phyloP scores from a whole-genome alignment of 2,329 filamentous ascomycete species.

The Aspergillus awamori region DNA sequence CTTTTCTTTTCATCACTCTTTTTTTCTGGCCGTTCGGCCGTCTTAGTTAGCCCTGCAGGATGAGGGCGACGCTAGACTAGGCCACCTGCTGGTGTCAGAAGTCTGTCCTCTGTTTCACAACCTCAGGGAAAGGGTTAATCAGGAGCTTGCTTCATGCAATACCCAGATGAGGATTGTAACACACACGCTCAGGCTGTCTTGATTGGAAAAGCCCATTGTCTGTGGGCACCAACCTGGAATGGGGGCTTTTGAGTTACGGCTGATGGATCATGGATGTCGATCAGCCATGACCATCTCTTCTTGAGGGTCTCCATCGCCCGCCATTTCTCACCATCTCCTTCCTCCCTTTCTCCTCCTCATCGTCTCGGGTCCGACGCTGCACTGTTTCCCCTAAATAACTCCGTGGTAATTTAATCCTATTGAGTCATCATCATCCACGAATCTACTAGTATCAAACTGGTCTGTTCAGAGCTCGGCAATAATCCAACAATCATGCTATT shows the following conservation, averaged over 20 bases:
- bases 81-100: background rate
- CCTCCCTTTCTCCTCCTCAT: too few species aligned
- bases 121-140: background rate
- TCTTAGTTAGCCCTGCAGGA: slow-evolving; percentile 3
- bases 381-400: too few species aligned
- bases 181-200: background rate
- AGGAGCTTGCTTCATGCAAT: background rate
- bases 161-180: background rate
- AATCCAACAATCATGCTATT: background rate
- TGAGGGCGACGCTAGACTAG: background rate
- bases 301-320: background rate
- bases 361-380: too few species aligned
- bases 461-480: background rate
- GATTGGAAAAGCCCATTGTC: background rate
- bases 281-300: background rate
- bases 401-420: too few species aligned
- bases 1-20: background rate
- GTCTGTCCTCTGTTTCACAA: background rate
- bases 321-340: too few species aligned
- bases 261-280: background rate
- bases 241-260: background rate
- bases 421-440: too few species aligned
- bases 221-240: background rate
- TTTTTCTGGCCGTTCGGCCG: background rate
- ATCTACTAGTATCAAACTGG: too few species aligned